Evolutionary conservation across 2,329 filamentous ascomycete genomes (phyloP).

Genomic region (Arthrobotrys sinensis): DNA sequence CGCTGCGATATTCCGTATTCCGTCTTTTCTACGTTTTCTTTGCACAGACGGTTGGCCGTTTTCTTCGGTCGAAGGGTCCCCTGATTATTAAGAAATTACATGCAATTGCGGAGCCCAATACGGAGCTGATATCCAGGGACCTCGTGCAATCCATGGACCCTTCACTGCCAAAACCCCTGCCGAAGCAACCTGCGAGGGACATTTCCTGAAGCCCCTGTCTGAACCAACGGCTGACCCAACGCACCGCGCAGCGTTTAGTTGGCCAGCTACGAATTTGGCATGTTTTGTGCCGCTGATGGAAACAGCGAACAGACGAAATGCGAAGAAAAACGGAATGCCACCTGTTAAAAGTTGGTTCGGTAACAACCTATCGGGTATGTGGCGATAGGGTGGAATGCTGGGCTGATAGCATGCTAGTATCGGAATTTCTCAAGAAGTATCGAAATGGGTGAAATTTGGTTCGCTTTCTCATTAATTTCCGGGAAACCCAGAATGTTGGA

Average conservation of each 20-base stretch:
- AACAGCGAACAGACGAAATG: slow-evolving; percentile 1
- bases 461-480: neutral
- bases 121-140: slow-evolving; percentile 40
- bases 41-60: slow-evolving; percentile 12
- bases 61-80: slow-evolving; percentile 30
- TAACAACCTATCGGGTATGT: slow-evolving; percentile 6
- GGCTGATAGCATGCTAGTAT: neutral
- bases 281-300: neutral
- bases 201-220: slow-evolving; percentile 34
- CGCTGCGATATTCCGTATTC: slow-evolving; percentile 26
- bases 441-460: slow-evolving; percentile 2
- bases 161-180: slow-evolving; percentile 36
- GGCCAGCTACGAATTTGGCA: slow-evolving; percentile 9
- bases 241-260: slow-evolving; percentile 26
- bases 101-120: slow-evolving; percentile 45
- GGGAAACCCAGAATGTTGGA: slow-evolving; percentile 18
- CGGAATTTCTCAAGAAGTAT: neutral
- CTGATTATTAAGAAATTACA: slow-evolving; percentile 54
- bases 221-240: slow-evolving; percentile 7
- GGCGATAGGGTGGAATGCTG: slow-evolving; percentile 18
- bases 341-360: neutral
- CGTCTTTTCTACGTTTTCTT: slow-evolving; percentile 19
- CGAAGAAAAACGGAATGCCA: slow-evolving; percentile 16
- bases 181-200: slow-evolving; percentile 31
- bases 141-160: slow-evolving; percentile 40